A percentile compares a stretch with the other conserved stretches of the same genome.
These are phyloP conservation scores for Pilobolus umbonatus DNA, from an alignment of 192 early-diverging fungal genomes.

Conservation along the genomic window DNA sequence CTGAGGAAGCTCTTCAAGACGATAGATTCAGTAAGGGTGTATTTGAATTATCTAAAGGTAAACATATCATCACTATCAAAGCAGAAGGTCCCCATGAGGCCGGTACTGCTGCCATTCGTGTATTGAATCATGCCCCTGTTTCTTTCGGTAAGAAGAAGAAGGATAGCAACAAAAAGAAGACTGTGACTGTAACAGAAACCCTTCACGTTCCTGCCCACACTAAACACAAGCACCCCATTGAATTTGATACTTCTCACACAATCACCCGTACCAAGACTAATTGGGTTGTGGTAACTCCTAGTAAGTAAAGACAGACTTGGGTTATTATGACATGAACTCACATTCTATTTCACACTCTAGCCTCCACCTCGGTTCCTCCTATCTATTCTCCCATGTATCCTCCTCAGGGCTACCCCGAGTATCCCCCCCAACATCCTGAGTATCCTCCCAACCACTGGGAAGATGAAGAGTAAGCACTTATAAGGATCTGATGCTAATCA, in stretches of 20 bases:
- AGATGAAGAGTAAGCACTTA: too few relatives aligned
- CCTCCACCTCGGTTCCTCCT: not conserved
- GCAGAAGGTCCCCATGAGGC: slow-evolving; percentile 23
- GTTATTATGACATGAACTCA: not conserved
- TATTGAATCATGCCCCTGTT: slow-evolving; percentile 10
- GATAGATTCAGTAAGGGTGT: slow-evolving; percentile 26
- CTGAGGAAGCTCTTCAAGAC: slow-evolving; percentile 26
- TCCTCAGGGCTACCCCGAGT: too few relatives aligned
- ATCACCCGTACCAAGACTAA: slow-evolving; percentile 13
- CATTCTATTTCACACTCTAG: not conserved
- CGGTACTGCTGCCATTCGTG: slow-evolving; percentile 29
- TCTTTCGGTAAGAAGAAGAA: slow-evolving; percentile 11
- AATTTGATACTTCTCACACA: slow-evolving; percentile 3
- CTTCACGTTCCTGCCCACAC: not conserved
- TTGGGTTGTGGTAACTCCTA: not conserved
- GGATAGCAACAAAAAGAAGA: not conserved
- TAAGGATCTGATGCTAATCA: too few relatives aligned
- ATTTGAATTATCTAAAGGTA: slow-evolving; percentile 22
- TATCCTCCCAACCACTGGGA: too few relatives aligned
- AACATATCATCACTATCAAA: slow-evolving; percentile 29
- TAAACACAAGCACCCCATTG: not conserved
- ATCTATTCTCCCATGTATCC: too few relatives aligned
- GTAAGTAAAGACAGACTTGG: not conserved
- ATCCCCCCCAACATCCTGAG: too few relatives aligned
- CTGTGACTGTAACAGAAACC: not conserved